Evolutionary conservation across 1,284 basidiomycete species (phyloP), one percentile per base, ranked within the genome.

Genomic region (Hemileia vastatrix): DNA sequence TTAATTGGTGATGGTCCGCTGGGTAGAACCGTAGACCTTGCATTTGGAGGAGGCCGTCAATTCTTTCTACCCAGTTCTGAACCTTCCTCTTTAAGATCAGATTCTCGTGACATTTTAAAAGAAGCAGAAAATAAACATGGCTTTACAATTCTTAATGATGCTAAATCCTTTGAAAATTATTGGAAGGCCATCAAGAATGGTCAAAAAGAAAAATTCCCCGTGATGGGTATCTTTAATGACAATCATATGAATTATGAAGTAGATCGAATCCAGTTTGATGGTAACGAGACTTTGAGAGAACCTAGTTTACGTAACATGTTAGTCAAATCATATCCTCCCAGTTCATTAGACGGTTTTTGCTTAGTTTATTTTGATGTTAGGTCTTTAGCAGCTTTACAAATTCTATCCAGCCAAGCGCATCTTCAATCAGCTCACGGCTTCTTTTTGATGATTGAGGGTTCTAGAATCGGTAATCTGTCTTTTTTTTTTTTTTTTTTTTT

Each of bases 41-140:
- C 77, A 21, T 71, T 78, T 31, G 77, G 77, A 2, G 77, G 77
- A 0, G 77, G 77, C 0, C 68, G 66, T 9, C 76, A 76, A 57
- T 73, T 70, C 64, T 77, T 77, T 64, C 55, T 76, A 15, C 76
- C 76, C 31, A 72, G 70, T 6, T 62, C 71, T 0, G 67, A 67
- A 23, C 24, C 31, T 0, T 61, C 57, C 4, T 74, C 72, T 0
- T 77, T 75, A 57, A 63, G 77, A 11, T 68, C 64, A 40, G 76
- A 78, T 50, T 67, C 67, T 13, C 61, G 67, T 18, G 76, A 78
- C 55, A 58, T 77, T 8, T 61, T 78, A 0, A 43, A 54, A 6
- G 50, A 52, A 8, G 71, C 76, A 3, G 53, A 57, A 45, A 47
- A 64, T 18, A 67, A 67, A 21, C 65, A 64, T 23, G 48, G 62